Percentiles rank a stretch among this genome's conserved stretches.
These are phyloP conservation scores for Acanthamoeba lenticulata DNA, from an alignment of 208 protist genomes.

Conservation along the genomic window DNA sequence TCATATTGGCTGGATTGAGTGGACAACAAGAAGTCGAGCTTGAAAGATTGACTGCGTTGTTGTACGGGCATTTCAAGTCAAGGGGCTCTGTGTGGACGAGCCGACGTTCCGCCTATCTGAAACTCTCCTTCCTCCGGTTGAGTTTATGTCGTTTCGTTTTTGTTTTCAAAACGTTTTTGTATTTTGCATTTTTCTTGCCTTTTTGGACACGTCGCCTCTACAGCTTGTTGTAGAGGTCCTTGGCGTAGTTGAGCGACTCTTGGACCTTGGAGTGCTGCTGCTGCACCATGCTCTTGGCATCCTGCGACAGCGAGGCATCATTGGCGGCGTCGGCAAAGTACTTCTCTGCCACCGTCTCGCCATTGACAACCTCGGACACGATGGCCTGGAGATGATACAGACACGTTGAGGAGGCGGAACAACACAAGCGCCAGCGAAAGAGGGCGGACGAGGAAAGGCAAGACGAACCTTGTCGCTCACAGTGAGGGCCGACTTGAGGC, in stretches of 20 bases:
- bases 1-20: too few relatives aligned
- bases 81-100: not conserved
- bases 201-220: too few relatives aligned
- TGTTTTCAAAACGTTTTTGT: too few relatives aligned
- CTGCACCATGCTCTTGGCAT: not conserved
- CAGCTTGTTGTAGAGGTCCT: slow-evolving; percentile 17
- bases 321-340: not conserved
- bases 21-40: too few relatives aligned
- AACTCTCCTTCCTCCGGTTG: not conserved
- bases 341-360: not conserved
- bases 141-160: not conserved
- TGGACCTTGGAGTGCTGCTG: not conserved
- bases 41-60: too few relatives aligned
- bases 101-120: not conserved
- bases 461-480: not conserved
- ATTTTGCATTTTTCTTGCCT: not conserved
- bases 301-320: not conserved
- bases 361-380: slow-evolving; percentile 7
- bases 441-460: too few relatives aligned
- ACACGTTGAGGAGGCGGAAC: too few relatives aligned
- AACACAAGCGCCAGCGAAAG: too few relatives aligned
- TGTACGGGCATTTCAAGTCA: too few relatives aligned
- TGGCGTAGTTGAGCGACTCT: not conserved
- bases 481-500: slow-evolving; percentile 20
- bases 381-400: not conserved